Percentiles rank a stretch among this genome's conserved stretches.
These are phyloP conservation scores for Phytophthora ohioensis DNA, from an alignment of 352 stramenopile species.

Conservation along the genomic window DNA sequence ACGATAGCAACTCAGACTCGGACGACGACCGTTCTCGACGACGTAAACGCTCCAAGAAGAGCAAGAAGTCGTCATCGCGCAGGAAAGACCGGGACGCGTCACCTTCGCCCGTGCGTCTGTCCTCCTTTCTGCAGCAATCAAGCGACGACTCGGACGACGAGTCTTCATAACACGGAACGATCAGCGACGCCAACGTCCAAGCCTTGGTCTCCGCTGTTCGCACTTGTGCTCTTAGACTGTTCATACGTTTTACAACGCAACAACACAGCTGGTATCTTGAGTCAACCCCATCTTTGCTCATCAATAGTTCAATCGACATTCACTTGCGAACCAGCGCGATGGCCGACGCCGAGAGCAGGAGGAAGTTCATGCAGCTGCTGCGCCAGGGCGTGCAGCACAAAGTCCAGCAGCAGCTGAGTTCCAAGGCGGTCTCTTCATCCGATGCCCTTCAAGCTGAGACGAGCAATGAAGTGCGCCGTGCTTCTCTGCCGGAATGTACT, in stretches of 20 bases:
- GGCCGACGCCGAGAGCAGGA: conserved; percentile 39
- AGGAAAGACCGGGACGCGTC: conserved; percentile 56
- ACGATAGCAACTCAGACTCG: conserved; percentile 42
- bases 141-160: conserved; percentile 40
- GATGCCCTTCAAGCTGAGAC: conserved; percentile 23
- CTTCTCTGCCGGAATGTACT: conserved; percentile 21
- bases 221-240: conserved; percentile 28
- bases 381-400: conserved; percentile 70
- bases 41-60: conserved; percentile 50
- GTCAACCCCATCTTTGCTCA: conserved; percentile 31
- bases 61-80: conserved; percentile 45
- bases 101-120: conserved; percentile 82
- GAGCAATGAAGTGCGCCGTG: conserved; percentile 30
- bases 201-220: conserved; percentile 3
- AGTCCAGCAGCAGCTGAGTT: conserved; percentile 36
- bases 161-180: conserved; percentile 25
- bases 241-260: conserved; percentile 28
- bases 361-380: conserved; percentile 65
- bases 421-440: conserved; percentile 14
- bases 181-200: conserved; percentile 4
- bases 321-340: conserved; percentile 27
- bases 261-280: conserved; percentile 19
- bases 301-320: conserved; percentile 31
- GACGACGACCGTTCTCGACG: conserved; percentile 44
- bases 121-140: conserved; percentile 90